Percentiles rank a stretch among this genome's conserved stretches.
Evolutionary conservation across 225 moss, liverwort and hornwort genomes (phyloP).

Genomic region (Takakia lepidozioides): DNA sequence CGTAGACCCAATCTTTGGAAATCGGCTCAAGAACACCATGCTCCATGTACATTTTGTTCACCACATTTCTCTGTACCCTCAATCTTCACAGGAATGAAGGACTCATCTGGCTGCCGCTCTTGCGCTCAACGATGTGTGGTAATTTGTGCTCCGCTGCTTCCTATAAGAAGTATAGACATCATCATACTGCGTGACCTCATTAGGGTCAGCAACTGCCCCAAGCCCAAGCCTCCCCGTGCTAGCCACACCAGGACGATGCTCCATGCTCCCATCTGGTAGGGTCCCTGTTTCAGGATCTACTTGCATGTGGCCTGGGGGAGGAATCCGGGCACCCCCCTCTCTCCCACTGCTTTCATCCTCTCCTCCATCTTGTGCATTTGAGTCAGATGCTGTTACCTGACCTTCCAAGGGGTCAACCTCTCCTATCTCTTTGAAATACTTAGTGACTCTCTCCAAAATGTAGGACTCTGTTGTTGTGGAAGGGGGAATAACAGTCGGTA

Average conservation of each 20-base stretch:
- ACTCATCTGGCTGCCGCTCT: slow-evolving; percentile 74
- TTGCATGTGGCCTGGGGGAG: slow-evolving; percentile 83
- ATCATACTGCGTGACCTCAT: slow-evolving; percentile 91
- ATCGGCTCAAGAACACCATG: too few relatives aligned
- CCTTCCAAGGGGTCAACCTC: slow-evolving; percentile 98
- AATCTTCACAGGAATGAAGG: too few relatives aligned
- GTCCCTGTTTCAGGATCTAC: slow-evolving; percentile 76
- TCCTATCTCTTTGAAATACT: slow-evolving; percentile 87
- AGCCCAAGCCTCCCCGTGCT: slow-evolving; percentile 85
- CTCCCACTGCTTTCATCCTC: slow-evolving; percentile 47
- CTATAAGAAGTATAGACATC: slow-evolving; percentile 98
- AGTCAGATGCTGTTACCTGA: slow-evolving; percentile 38
- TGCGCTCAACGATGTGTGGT: slow-evolving; percentile 92
- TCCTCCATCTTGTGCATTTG: slow-evolving; percentile 31
- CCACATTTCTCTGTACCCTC: too few relatives aligned
- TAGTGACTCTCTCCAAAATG: slow-evolving; percentile 76
- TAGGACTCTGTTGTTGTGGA: slow-evolving; percentile 73
- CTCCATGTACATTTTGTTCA: too few relatives aligned
- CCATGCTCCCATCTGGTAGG: slow-evolving; percentile 83
- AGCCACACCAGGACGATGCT: slow-evolving; percentile 89
- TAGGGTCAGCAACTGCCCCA: slow-evolving; percentile 89
- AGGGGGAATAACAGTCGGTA: slow-evolving; percentile 86
- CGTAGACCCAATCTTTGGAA: too few relatives aligned
- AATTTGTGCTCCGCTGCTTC: slow-evolving; percentile 94
- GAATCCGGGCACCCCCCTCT: slow-evolving; percentile 87